Evolutionary conservation across 441 rosid species (phyloP).

Genomic region (Eutrema salsugineum): DNA sequence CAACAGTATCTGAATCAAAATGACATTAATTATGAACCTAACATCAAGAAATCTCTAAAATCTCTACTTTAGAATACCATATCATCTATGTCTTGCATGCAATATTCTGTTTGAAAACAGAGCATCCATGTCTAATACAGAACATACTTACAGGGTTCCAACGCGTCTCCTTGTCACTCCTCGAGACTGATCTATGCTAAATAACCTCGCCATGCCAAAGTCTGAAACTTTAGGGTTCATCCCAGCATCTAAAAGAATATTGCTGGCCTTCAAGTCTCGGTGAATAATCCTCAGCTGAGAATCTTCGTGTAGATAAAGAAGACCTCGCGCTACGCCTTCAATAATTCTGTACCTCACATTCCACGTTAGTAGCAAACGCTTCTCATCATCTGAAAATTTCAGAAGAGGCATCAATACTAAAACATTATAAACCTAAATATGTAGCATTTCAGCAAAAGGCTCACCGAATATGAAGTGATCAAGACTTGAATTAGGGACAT

Average conservation of each 20-base stretch:
- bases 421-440: not conserved
- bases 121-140: not conserved
- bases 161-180: not conserved
- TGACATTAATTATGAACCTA: not conserved
- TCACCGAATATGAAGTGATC: constrained; percentile 39
- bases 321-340: constrained; percentile 9
- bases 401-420: not conserved
- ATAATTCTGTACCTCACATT: constrained; percentile 4
- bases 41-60: too few species aligned
- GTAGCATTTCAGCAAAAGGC: not conserved
- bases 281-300: constrained; percentile 17
- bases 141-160: not conserved
- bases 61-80: too few species aligned
- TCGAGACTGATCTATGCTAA: not conserved
- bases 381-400: not conserved
- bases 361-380: constrained; percentile 10
- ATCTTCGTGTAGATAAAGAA: constrained; percentile 21
- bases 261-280: constrained; percentile 16
- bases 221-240: constrained; percentile 9
- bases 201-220: constrained; percentile 15
- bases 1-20: not conserved
- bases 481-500: constrained; percentile 38
- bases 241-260: constrained; percentile 10
- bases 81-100: too few species aligned
- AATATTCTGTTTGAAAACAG: not conserved